Base-by-base conservation (phyloP, 495 filamentous ascomycete species). In the Lepidopterella palustris region DNA sequence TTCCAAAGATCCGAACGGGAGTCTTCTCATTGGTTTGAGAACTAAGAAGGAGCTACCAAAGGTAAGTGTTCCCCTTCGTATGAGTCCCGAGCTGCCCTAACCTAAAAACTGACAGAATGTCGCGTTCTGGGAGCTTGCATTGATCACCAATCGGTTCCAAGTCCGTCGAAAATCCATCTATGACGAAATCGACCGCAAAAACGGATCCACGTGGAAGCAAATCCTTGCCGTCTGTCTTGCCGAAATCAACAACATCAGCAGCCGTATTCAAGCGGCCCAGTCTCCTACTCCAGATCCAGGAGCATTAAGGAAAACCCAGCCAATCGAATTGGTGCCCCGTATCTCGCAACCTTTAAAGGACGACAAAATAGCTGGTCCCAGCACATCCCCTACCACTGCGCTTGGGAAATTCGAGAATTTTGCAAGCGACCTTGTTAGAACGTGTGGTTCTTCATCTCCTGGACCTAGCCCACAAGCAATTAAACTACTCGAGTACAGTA, bases 1-100 rank as follows among this genome's bases (percentile, higher is more conserved):
- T 55, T 88, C 89, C 4, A 87, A 84, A 62, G 95, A 97, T 74
- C 91, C 93, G 1, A 98, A 95, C 64, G 92, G 90, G 32, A 96
- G 86, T 66, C 76, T 98, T 40, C 70, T 97, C 47, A 88, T 83
- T 55, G 93, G 93, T 0, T 73, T 98, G 48, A 90, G 84, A 61
- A 82, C 86, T 20, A 91, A 82, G 70, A 89, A 86, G 61, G 73
- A 82, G 40, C 67, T 82, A n/a, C 77, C 80, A 35, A 80, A 74
- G 74, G 84, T 80, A 76, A 65, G 75, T 68, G n/a, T 28, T 21
- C 13, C 8, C 29, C 45, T 20, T 5, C 39, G 24, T 13, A 18
- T 40, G 15, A 8, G 5, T 15, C 18, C 13, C 15, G 25, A 8
- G 8, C n/a, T 35, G 26, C 15, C 10, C 10, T 27, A 2, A 20